Percentiles rank a stretch among this genome's conserved stretches.
These are phyloP conservation scores for Fusarium subtropicale DNA, from an alignment of 2,329 filamentous ascomycete genomes.

Conservation along the genomic window DNA sequence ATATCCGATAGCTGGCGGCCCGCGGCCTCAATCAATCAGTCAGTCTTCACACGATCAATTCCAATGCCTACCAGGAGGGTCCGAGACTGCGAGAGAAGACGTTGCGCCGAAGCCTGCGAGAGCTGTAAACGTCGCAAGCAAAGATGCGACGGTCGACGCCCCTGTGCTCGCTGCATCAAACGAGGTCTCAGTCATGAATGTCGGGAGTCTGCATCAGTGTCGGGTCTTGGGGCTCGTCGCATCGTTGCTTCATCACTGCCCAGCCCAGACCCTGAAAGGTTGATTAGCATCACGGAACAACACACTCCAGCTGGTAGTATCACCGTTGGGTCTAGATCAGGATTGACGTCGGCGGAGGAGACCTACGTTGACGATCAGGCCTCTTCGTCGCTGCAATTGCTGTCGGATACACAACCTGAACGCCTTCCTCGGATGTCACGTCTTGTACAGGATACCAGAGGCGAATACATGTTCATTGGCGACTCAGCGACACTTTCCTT, in stretches of 20 bases:
- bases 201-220: slow-evolving; percentile 23
- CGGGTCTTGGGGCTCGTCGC: slow-evolving; percentile 8
- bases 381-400: slow-evolving; percentile 39
- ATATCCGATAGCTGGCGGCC: slow-evolving; percentile 40
- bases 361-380: slow-evolving; percentile 17
- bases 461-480: slow-evolving; percentile 53
- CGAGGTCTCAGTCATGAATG: slow-evolving; percentile 42
- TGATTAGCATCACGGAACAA: slow-evolving; percentile 35
- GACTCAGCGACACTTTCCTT: slow-evolving; percentile 53
- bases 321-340: slow-evolving; percentile 20
- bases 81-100: slow-evolving; percentile 42
- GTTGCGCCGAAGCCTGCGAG: slow-evolving; percentile 45
- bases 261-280: slow-evolving; percentile 44
- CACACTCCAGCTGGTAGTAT: slow-evolving; percentile 27
- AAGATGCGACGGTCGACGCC: slow-evolving; percentile 42
- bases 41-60: slow-evolving; percentile 7
- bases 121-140: slow-evolving; percentile 46
- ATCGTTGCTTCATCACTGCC: slow-evolving; percentile 44
- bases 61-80: slow-evolving; percentile 44
- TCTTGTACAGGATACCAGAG: slow-evolving; percentile 50
- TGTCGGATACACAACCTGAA: slow-evolving; percentile 42
- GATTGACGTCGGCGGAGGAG: slow-evolving; percentile 21
- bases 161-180: slow-evolving; percentile 43
- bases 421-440: slow-evolving; percentile 48
- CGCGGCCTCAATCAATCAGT: slow-evolving; percentile 25